Conservation (phyloP, 2,329 filamentous ascomycete genomes). For the Arachnopeziza araneosa region DNA sequence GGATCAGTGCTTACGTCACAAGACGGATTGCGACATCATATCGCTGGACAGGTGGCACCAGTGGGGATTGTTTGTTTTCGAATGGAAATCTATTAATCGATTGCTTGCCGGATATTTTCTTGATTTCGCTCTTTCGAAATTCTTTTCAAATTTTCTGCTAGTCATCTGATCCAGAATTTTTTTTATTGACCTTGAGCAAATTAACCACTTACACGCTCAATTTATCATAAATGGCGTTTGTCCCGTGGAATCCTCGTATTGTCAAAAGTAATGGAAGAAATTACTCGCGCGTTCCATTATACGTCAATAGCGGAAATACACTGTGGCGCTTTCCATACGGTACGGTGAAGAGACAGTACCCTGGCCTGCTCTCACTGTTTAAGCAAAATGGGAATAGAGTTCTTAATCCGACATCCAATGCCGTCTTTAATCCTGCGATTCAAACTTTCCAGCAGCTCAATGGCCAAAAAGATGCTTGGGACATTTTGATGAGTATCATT, state of each 20-base stretch:
- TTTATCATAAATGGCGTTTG: neutral
- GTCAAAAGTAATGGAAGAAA: neutral
- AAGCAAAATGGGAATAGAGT: neutral
- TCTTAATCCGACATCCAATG: neutral
- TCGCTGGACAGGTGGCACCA: neutral
- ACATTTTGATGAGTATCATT: neutral
- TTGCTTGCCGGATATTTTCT: neutral
- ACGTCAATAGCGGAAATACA: neutral
- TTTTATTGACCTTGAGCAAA: neutral
- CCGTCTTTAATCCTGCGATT: neutral
- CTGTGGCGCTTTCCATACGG: neutral
- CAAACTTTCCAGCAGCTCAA: neutral
- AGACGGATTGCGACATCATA: neutral
- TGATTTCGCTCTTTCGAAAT: neutral
- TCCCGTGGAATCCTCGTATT: neutral
- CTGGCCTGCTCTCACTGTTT: neutral
- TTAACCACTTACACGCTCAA: neutral
- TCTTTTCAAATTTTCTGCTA: neutral
- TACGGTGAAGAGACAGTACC: neutral
- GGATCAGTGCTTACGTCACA: neutral
- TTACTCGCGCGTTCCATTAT: neutral
- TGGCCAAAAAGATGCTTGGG: neutral
- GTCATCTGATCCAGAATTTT: neutral
- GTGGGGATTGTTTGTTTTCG: neutral
- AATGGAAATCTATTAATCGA: neutral